Conservation (phyloP, 1,284 basidiomycete genomes). For the Exobasidium rhododendri region DNA sequence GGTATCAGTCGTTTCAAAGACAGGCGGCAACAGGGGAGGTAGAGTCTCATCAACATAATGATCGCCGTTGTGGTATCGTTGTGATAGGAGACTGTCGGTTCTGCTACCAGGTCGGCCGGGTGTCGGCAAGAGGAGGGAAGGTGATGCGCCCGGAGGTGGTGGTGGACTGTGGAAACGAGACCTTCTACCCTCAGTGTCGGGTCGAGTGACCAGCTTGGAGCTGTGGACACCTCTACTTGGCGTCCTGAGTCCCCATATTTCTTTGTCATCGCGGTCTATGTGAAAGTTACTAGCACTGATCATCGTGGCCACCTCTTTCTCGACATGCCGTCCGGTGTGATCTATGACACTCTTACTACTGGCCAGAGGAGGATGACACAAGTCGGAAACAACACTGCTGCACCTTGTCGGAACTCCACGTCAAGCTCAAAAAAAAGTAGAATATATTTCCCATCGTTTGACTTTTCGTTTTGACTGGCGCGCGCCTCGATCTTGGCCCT, state of each 20-base stretch:
- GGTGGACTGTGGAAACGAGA: background rate
- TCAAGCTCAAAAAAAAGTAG: no score
- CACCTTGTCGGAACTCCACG: no score
- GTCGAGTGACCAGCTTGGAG: background rate
- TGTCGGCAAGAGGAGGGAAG: background rate
- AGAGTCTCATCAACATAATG: background rate
- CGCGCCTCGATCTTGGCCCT: no score
- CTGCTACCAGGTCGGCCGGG: background rate
- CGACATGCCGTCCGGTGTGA: no score
- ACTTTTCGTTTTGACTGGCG: no score
- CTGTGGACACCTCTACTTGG: background rate
- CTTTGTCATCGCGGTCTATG: no score
- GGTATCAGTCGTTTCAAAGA: background rate
- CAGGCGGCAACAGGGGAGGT: background rate
- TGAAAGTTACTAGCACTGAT: no score
- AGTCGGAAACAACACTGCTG: no score
- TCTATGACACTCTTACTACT: no score
- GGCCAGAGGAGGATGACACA: no score
- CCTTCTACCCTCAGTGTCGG: background rate
- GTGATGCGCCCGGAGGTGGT: slow-evolving; percentile 2
- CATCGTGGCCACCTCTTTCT: no score
- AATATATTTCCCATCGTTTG: no score
- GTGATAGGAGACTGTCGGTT: background rate
- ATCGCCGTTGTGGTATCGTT: background rate
- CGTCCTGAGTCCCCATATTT: background rate